A percentile compares a stretch with the other conserved stretches of the same genome.
Conservation (phyloP, 371 early-diverging fungal species). For the Actinomucor elegans region DNA sequence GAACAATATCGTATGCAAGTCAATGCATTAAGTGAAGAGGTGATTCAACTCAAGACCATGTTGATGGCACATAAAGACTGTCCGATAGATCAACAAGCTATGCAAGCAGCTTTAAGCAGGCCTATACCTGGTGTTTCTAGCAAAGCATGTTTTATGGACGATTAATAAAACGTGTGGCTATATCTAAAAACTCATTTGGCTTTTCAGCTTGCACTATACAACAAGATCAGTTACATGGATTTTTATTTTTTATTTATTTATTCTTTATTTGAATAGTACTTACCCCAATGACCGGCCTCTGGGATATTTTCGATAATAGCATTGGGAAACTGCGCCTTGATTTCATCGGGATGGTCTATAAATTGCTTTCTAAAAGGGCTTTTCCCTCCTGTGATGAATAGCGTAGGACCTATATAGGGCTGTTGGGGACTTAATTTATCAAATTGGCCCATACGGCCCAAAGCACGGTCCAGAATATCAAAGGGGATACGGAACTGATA, state of each 20-base stretch:
- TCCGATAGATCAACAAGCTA: conserved; percentile 23
- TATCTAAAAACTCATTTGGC: conserved; percentile 46
- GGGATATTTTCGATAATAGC: conserved; percentile 60
- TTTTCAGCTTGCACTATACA: conserved; percentile 78
- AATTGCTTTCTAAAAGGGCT: conserved; percentile 65
- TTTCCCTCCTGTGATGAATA: conserved; percentile 77
- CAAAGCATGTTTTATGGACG: no score
- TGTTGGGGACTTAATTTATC: background rate
- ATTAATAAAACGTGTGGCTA: conserved; percentile 5
- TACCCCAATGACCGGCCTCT: conserved; percentile 87
- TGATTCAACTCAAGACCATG: conserved; percentile 52
- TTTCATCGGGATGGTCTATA: conserved; percentile 32
- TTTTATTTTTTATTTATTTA: no score
- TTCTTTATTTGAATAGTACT: conserved; percentile 9
- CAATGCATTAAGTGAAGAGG: conserved; percentile 48
- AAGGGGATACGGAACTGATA: conserved; percentile 75
- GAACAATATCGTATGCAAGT: conserved; percentile 46
- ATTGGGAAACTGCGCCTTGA: conserved; percentile 66
- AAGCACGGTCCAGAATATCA: conserved; percentile 54
- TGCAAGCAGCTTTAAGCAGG: conserved; percentile 13
- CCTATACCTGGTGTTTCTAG: conserved; percentile 18
- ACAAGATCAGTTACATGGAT: no score
- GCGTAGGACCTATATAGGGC: conserved; percentile 57
- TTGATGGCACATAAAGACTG: conserved; percentile 64
- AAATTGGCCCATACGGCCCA: conserved; percentile 62